Percentiles rank a stretch among this genome's conserved stretches.
Evolutionary conservation across 2,329 filamentous ascomycete species (phyloP).

Genomic region (Talaromyces islandicus): DNA sequence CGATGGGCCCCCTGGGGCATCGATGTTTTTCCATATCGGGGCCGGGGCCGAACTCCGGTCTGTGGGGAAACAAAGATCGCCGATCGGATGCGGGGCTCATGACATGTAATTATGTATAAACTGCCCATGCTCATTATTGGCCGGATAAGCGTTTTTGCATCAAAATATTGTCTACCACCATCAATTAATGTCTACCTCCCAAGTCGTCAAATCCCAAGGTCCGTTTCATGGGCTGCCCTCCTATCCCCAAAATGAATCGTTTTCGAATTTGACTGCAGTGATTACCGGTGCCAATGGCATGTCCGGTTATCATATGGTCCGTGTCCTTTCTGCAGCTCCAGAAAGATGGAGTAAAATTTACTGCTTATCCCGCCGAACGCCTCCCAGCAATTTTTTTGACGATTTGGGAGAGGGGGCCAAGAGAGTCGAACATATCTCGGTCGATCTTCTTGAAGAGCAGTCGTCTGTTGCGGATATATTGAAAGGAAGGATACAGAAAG

Average conservation of each 20-base stretch:
- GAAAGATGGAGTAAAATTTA: conserved; percentile 5
- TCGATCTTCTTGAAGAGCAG: not conserved
- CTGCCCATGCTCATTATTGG: not conserved
- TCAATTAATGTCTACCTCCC: not conserved
- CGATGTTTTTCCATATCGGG: not conserved
- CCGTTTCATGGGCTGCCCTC: not conserved
- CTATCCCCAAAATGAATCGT: conserved; percentile 1
- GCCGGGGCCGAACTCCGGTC: not conserved
- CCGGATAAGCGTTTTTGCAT: not conserved
- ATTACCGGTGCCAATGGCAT: conserved; percentile 2
- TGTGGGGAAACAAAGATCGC: not conserved
- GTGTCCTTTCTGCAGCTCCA: conserved; percentile 1
- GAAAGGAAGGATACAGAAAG: not conserved
- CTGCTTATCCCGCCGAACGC: not conserved
- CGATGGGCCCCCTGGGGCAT: not conserved
- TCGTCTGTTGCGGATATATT: not conserved
- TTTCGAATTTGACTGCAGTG: conserved; percentile 3
- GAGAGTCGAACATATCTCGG: not conserved
- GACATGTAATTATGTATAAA: not conserved
- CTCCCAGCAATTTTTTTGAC: conserved; percentile 3
- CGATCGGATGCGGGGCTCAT: not conserved
- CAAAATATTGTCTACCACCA: not conserved
- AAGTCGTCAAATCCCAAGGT: not conserved
- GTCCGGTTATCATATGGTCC: conserved; percentile 3
- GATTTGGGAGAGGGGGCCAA: conserved; percentile 1